Evolutionary conservation across 2,329 filamentous ascomycete species (phyloP), one percentile per base, ranked within the genome.

Genomic region (Ilyonectria destructans): DNA sequence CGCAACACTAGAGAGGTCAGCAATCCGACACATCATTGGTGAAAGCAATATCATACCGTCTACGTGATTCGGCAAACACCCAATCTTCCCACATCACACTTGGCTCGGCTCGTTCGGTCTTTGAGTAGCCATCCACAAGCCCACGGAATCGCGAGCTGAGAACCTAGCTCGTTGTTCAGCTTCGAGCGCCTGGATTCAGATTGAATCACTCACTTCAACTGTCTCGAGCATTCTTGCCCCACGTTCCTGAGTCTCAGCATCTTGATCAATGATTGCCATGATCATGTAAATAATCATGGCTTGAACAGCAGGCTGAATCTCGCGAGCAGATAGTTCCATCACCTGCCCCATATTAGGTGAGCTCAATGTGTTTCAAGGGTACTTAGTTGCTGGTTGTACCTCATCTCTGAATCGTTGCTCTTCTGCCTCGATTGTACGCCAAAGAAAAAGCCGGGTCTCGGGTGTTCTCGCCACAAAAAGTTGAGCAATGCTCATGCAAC

Each of bases 21-120:
- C 12, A n/a, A 5, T 8, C 12, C 2, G 3, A n/a, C 45, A 12
- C 4, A 0, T 19, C 5, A 5, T 13, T 12, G 2, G 12, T 3
- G 1, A 17, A 13, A 9, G 1, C 5, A 26, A 17, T 1, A 1
- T 17, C 54, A 40, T 70, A 73, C 74, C 78, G 66, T 29, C 78
- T 71, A 0, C 78, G 71, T 0, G 78, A 78, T 55, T 80, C 78
- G 0, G 75, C 75, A 29, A 78, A 76, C 6, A 80, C 73, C 77
- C 78, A 80, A 8, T 75, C 72, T 55, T 78, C 67, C 79, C 77
- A 80, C 2, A 67, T 73, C 3, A 15, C 35, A 6, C 73, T 74
- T 2, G 71, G 68, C 9, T 71, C 46, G 0, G 46, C 52, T 2
- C 49, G 3, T 15, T 79, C 76, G 0, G 74, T 69, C 6, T 49